Evolutionary conservation across 1,284 basidiomycete genomes (phyloP).

Genomic region (Heterobasidion annosum): DNA sequence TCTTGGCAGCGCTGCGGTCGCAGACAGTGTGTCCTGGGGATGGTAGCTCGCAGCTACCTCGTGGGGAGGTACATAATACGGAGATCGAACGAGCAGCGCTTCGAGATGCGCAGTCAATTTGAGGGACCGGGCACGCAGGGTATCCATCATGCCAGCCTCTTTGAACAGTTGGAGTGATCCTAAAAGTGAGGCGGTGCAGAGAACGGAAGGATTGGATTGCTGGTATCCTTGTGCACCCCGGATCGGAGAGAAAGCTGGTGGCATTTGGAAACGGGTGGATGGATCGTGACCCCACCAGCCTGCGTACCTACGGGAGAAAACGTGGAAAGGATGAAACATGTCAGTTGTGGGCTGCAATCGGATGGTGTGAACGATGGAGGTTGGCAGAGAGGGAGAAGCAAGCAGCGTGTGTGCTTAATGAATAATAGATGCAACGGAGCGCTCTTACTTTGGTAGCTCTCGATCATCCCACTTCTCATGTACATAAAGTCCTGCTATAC

Average conservation of each 20-base stretch:
- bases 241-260: slow-evolving; percentile 73
- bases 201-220: slow-evolving; percentile 85
- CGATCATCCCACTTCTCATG: slow-evolving; percentile 73
- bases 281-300: slow-evolving; percentile 98
- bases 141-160: slow-evolving; percentile 63
- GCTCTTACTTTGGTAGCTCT: slow-evolving; percentile 46
- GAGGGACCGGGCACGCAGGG: slow-evolving; percentile 62
- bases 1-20: slow-evolving; percentile 12
- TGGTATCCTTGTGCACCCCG: slow-evolving; percentile 92
- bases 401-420: slow-evolving; percentile 1
- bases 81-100: slow-evolving; percentile 47
- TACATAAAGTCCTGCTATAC: slow-evolving; percentile 88
- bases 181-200: slow-evolving; percentile 73
- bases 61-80: slow-evolving; percentile 46
- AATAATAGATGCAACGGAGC: slow-evolving; percentile 8
- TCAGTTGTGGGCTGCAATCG: slow-evolving; percentile 6
- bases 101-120: slow-evolving; percentile 70
- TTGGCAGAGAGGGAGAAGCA: slow-evolving; percentile 10
- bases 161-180: slow-evolving; percentile 80
- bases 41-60: slow-evolving; percentile 27
- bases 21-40: slow-evolving; percentile 4
- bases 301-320: slow-evolving; percentile 50
- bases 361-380: slow-evolving; percentile 1
- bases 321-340: slow-evolving; percentile 9
- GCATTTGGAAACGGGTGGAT: slow-evolving; percentile 87